Evolutionary conservation across 495 filamentous ascomycete genomes (phyloP).

Genomic region (Neurospora sp.): DNA sequence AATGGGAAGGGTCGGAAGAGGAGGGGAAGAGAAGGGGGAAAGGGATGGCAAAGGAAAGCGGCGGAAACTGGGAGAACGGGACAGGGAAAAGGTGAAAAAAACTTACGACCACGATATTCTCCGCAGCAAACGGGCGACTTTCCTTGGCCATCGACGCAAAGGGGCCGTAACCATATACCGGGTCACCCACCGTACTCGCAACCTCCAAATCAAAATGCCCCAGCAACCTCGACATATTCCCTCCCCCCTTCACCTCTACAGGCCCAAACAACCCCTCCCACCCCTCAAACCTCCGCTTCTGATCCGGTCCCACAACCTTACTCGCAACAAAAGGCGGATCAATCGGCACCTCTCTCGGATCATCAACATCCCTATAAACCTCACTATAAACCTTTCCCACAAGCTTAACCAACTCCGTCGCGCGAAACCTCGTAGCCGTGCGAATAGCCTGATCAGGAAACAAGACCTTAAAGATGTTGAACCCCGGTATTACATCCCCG

Average conservation of each 20-base stretch:
- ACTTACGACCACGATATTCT: not conserved
- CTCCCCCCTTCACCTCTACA: not conserved
- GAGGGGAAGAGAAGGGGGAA: too few relatives aligned
- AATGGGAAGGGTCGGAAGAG: too few relatives aligned
- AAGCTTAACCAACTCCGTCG: not conserved
- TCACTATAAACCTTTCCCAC: not conserved
- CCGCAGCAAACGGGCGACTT: not conserved
- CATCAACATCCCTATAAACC: not conserved
- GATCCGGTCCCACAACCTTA: not conserved
- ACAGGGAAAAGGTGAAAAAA: not conserved
- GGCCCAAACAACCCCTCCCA: not conserved
- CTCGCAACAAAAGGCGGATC: not conserved
- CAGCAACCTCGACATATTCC: not conserved
- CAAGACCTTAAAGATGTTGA: not conserved
- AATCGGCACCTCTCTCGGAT: not conserved
- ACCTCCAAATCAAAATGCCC: not conserved
- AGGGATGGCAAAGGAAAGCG: not conserved
- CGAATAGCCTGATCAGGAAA: not conserved
- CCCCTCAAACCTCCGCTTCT: not conserved
- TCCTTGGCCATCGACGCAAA: not conserved
- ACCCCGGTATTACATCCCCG: not conserved
- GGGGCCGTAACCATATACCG: not conserved
- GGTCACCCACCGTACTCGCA: not conserved
- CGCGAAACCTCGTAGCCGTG: not conserved
- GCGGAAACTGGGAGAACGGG: not conserved